Base-by-base conservation (phyloP, 352 stramenopile species). In the Pythium insidiosum region DNA sequence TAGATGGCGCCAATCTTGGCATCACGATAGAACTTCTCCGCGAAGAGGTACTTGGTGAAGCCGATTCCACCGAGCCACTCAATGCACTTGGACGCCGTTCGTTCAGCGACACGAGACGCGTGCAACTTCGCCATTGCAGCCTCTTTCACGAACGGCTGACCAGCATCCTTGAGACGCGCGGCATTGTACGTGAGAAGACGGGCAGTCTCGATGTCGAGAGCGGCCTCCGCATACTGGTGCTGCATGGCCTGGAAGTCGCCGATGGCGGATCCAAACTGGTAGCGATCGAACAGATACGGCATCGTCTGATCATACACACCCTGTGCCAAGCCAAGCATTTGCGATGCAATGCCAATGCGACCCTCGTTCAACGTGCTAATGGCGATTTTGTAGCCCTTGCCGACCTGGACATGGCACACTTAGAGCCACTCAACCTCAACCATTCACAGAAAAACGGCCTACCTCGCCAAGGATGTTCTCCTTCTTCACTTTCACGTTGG, bases 1-100 rank as follows among this genome's bases (percentile, higher is more conserved):
- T 99, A 99, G 46, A 98, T 99, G 19, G 81, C 76, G 36, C 94
- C 94, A 53, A 99, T 97, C 66, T 98, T 98, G 56, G 91, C 96
- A 63, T 99, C 95, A 44, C 95, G 84, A 61, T 90, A 98, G 55
- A 98, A 98, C 56, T 98, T 98, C 56, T 99, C 95, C 0, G 86
- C 90, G 9, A 96, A 52, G 25, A 97, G 58, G 38, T 97, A 84
- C 65, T 96, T 94, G 12, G 88, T 98, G 55, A 98, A 98, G 15
- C 94, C 95, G 34, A 99, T 82, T 16, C 94, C 94, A 31, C 95
- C 95, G 7, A 98, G 63, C 76, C 87, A 88, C 65, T 99, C 92
- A 47, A 99, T 98, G 34, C 83, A 96, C 63, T 98, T 97, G 28
- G 85, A 97, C 15, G 94, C 94, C 2, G 88, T 94, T 58, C 84